Conservation (phyloP, 164 flowering plant species). For the Nelumbo lutea region DNA sequence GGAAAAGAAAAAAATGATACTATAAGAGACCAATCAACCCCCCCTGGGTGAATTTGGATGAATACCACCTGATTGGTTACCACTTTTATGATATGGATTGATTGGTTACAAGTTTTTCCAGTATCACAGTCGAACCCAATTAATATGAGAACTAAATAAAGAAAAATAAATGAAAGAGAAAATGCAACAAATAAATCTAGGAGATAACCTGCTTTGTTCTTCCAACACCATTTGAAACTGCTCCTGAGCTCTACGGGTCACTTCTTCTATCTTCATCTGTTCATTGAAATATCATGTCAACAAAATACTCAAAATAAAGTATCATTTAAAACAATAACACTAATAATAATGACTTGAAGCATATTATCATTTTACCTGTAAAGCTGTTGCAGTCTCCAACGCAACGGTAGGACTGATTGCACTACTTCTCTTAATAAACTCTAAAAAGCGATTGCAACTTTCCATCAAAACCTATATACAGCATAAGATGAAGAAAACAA, state of each 20-base stretch:
- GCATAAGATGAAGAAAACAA: neutral
- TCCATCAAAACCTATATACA: constrained; percentile 66
- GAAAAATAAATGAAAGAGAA: neutral
- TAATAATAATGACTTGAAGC: neutral
- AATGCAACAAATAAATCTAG: constrained; percentile 2
- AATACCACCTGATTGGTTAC: too few species aligned
- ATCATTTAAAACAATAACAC: neutral
- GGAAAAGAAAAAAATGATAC: neutral
- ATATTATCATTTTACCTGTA: constrained; percentile 62
- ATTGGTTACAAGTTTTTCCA: too few species aligned
- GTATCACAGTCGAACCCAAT: neutral
- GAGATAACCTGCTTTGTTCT: constrained; percentile 84
- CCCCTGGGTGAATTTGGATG: too few species aligned
- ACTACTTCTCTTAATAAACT: constrained; percentile 79
- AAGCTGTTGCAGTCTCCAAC: constrained; percentile 87
- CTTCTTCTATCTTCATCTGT: constrained; percentile 91
- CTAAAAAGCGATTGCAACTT: constrained; percentile 73
- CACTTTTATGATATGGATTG: too few species aligned
- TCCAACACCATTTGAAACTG: constrained; percentile 94
- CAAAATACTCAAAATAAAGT: constrained; percentile 2
- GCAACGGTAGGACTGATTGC: constrained; percentile 95
- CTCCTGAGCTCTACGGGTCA: constrained; percentile 95
- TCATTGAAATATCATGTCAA: constrained; percentile 4
- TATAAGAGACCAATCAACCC: neutral
- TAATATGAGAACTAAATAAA: neutral